These are phyloP conservation scores for Candida morakotiae DNA, from an alignment of 805 yeast genomes.

Conservation along the genomic window DNA sequence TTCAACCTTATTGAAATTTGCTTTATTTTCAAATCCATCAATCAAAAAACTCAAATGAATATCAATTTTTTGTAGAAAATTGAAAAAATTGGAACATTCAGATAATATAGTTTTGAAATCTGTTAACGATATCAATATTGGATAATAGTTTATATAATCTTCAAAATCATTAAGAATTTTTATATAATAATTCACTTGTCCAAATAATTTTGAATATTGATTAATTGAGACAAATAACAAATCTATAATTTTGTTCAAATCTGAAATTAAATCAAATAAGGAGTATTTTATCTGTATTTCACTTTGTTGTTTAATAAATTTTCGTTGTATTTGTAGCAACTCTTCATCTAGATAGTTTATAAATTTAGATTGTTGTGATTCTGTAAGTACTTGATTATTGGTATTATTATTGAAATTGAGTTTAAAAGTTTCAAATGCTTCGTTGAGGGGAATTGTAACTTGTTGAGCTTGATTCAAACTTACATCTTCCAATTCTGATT, in stretches of 20 bases:
- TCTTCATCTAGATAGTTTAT: slow-evolving; percentile 33
- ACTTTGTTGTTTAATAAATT: slow-evolving; percentile 34
- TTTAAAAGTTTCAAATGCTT: slow-evolving; percentile 15
- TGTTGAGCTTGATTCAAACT: slow-evolving; percentile 8
- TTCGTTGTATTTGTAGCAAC: slow-evolving; percentile 29
- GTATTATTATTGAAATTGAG: slow-evolving; percentile 10
- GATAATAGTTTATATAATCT: slow-evolving; percentile 32
- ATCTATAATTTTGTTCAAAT: slow-evolving; percentile 22
- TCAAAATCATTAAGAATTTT: slow-evolving; percentile 35
- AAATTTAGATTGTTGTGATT: slow-evolving; percentile 32
- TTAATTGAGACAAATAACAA: slow-evolving; percentile 32
- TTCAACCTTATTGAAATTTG: slow-evolving; percentile 1
- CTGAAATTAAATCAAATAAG: slow-evolving; percentile 21
- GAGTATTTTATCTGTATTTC: slow-evolving; percentile 20
- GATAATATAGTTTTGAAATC: slow-evolving; percentile 13
- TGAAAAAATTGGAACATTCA: no score
- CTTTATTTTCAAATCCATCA: slow-evolving; percentile 23
- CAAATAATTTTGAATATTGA: slow-evolving; percentile 20
- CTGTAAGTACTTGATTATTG: slow-evolving; percentile 1
- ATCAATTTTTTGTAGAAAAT: slow-evolving; percentile 28
- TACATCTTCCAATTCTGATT: slow-evolving; percentile 8
- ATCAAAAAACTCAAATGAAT: slow-evolving; percentile 25
- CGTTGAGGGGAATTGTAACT: slow-evolving; percentile 28
- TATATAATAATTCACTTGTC: slow-evolving; percentile 34
- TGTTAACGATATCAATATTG: slow-evolving; percentile 13